These are phyloP conservation scores for Botryotinia convoluta DNA, from an alignment of 2,329 filamentous ascomycete genomes.

Conservation along the genomic window DNA sequence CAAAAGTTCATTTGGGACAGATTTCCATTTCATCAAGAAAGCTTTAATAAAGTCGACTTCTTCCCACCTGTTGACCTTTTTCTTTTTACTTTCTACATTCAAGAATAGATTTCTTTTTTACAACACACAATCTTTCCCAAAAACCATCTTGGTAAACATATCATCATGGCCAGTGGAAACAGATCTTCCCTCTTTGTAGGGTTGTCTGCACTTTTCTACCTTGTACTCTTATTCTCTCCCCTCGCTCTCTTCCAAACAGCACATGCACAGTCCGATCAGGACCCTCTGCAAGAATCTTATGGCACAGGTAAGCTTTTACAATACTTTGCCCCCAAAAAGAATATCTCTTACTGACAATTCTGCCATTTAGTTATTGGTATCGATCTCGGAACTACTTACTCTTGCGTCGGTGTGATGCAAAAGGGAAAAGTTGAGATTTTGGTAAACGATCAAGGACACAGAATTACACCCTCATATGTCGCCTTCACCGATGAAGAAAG, in stretches of 20 bases:
- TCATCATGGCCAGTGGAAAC: conserved; percentile 58
- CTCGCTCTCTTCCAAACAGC: conserved; percentile 77
- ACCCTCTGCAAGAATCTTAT: conserved; percentile 64
- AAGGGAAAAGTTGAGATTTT: conserved; percentile 94
- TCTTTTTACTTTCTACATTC: conserved; percentile 8
- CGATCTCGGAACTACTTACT: conserved; percentile 87
- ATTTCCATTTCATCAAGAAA: conserved; percentile 30
- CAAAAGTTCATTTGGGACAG: conserved; percentile 29
- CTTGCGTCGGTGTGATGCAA: conserved; percentile 93
- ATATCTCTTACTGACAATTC: conserved; percentile 23
- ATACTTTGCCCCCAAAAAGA: neutral
- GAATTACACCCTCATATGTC: conserved; percentile 92
- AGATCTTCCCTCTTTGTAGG: conserved; percentile 69
- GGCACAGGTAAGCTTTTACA: conserved; percentile 57
- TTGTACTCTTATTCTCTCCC: conserved; percentile 83
- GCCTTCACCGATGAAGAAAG: conserved; percentile 97
- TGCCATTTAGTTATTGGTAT: conserved; percentile 74
- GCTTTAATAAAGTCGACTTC: conserved; percentile 19
- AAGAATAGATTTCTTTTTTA: conserved; percentile 16
- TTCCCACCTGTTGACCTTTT: neutral
- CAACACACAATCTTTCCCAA: conserved; percentile 7
- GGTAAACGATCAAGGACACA: conserved; percentile 95
- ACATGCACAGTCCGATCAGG: conserved; percentile 69
- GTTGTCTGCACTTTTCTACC: conserved; percentile 89
- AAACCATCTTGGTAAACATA: conserved; percentile 26